Evolutionary conservation across 495 filamentous ascomycete genomes (phyloP), one percentile per base, ranked within the genome.

Genomic region (Podospora pseudopauciseta): DNA sequence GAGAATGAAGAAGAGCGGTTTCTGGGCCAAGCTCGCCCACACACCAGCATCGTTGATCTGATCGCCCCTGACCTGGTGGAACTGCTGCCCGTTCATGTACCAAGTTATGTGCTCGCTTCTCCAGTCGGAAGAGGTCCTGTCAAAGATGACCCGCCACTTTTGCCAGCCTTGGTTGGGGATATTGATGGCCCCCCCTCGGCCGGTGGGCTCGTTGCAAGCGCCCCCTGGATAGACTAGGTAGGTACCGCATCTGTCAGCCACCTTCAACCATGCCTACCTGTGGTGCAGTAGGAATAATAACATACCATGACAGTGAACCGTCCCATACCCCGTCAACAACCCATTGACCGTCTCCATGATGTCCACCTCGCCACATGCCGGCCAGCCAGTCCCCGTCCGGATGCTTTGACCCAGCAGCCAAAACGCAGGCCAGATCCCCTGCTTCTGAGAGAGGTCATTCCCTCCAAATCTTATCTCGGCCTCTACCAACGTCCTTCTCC

Each of bases 371-470:
- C 83, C 84, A 71, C 81, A 83, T 23, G 63, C 73, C 0, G 84
- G 84, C 83, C 83, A 86, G 3, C 49, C 34, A 0, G 73, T 78
- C 1, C 80, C 79, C 28, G 75, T 63, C 5, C 81, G 76, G 44
- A 84, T 71, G 15, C 73, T 70, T 63, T 81, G 64, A 2, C 84
- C 84, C n/a, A 86, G 76, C 34, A 83, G 65, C 84, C 83, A 86
- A 73, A 84, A 86, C 0, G 83, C 84, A 0, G 84, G 84, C 84
- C 84, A 86, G 71, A 85, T 80, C 6, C 84, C 84, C 69, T 80
- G 76, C 72, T 84, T 81, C 19, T 76, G 72, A n/a, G 56, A 55
- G 30, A 67, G 60, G 13, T 68, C 15, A 68, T 78, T 79, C 60
- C 66, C 68, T 44, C 84, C 84, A 65, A 86, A 80, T 18, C 80